phyloP scores from a whole-genome alignment of 441 rosid species.

The Mallotus japonicus region DNA sequence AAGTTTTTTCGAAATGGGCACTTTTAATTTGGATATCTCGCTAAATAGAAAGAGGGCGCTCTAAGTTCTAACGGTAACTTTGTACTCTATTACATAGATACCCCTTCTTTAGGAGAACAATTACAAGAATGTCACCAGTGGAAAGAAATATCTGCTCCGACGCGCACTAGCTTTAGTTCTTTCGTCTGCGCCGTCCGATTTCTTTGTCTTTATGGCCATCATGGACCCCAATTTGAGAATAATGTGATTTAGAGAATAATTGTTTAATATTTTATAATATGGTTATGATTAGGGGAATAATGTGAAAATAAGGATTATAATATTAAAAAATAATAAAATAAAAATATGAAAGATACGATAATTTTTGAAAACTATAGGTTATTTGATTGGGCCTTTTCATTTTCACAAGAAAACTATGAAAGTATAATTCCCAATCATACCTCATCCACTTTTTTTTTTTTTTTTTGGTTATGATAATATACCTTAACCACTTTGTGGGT shows the following conservation, averaged over 20 bases:
- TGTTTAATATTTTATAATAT: not conserved
- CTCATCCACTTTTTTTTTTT: not conserved
- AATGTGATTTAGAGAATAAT: too few species aligned
- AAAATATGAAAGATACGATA: too few species aligned
- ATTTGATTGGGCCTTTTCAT: too few species aligned
- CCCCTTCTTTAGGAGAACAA: not conserved
- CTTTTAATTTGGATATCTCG: not conserved
- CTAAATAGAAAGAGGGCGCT: not conserved
- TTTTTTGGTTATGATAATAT: not conserved
- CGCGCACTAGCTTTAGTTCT: not conserved
- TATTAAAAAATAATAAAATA: too few species aligned
- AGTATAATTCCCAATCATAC: not conserved
- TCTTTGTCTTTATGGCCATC: not conserved
- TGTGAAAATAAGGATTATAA: not conserved
- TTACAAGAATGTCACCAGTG: not conserved
- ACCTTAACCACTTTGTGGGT: not conserved
- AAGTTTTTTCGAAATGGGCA: not conserved
- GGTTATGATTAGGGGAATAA: not conserved
- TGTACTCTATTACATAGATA: not conserved
- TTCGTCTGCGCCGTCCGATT: not conserved
- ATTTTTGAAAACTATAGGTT: too few species aligned
- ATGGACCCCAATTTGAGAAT: not conserved
- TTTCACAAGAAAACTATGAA: not conserved
- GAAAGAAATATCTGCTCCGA: not conserved
- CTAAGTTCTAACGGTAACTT: conserved; percentile 26